phyloP scores from a whole-genome alignment of 192 early-diverging fungal genomes.

The Coemansia sp. region DNA sequence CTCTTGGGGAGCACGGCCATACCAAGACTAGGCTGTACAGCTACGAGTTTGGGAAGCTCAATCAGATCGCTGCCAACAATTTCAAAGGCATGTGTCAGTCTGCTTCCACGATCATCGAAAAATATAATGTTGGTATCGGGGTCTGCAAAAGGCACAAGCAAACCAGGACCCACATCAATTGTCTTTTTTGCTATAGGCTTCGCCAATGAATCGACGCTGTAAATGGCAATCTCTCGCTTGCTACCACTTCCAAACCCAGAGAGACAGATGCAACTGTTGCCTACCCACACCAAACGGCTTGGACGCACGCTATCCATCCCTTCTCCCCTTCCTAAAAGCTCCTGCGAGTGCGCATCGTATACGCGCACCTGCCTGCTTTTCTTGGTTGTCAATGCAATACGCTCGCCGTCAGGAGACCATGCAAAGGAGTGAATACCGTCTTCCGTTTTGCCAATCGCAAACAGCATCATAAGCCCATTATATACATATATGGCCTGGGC shows the following conservation, averaged over 20 bases:
- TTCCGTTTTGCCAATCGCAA: constrained; percentile 29
- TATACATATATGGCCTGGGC: constrained; percentile 39
- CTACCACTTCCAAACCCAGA: constrained; percentile 77
- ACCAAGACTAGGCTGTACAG: constrained; percentile 64
- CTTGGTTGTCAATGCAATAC: constrained; percentile 64
- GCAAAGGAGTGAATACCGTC: constrained; percentile 49
- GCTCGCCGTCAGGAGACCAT: constrained; percentile 68
- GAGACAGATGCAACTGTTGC: constrained; percentile 54
- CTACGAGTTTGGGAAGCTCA: constrained; percentile 64
- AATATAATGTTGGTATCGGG: constrained; percentile 68
- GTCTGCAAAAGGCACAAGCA: constrained; percentile 72
- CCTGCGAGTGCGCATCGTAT: constrained; percentile 61
- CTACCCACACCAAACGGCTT: constrained; percentile 70
- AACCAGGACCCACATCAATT: constrained; percentile 76
- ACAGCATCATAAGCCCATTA: constrained; percentile 33
- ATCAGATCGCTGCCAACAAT: constrained; percentile 51
- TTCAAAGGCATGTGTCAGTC: constrained; percentile 74
- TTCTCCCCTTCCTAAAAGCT: constrained; percentile 60
- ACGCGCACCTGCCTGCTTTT: constrained; percentile 69
- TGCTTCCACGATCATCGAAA: constrained; percentile 76
- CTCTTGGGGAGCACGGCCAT: constrained; percentile 73
- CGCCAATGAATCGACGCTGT: constrained; percentile 45
- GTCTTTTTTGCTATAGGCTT: constrained; percentile 45
- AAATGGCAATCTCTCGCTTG: constrained; percentile 68
- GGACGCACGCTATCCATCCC: constrained; percentile 69